A percentile compares a stretch with the other conserved stretches of the same genome.
Conservation (phyloP, 768 basidiomycete species). For the Hirschioporus abietinus region DNA sequence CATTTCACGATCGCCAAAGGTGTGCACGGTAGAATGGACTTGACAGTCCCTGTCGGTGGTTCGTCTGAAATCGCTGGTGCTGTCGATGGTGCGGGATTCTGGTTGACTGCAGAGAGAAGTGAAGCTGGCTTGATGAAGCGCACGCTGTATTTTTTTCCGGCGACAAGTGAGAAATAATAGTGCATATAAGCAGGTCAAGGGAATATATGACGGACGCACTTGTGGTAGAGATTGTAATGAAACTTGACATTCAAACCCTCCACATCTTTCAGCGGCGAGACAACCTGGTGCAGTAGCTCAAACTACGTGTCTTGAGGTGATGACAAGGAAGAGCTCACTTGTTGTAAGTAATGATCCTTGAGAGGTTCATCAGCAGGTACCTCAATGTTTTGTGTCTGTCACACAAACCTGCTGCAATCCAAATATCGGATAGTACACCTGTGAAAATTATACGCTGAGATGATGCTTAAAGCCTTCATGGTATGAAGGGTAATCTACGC, state of each 20-base stretch:
- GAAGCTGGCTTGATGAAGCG: conserved; percentile 84
- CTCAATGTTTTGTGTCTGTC: conserved; percentile 7
- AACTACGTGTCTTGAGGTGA: neutral
- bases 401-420: conserved; percentile 75
- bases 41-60: conserved; percentile 82
- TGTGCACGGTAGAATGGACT: conserved; percentile 96
- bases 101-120: conserved; percentile 44
- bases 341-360: conserved; percentile 96
- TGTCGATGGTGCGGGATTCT: conserved; percentile 17
- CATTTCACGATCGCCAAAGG: conserved; percentile 96
- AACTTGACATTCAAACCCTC: conserved; percentile 97
- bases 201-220: conserved; percentile 48
- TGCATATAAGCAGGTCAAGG: neutral
- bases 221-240: conserved; percentile 91
- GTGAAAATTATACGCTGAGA: neutral
- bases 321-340: conserved; percentile 38
- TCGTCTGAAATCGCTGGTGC: conserved; percentile 42
- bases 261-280: conserved; percentile 95
- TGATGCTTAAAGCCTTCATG: conserved; percentile 4
- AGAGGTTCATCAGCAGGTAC: conserved; percentile 7
- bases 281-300: conserved; percentile 46
- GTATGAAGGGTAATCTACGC: conserved; percentile 17
- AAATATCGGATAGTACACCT: conserved; percentile 97
- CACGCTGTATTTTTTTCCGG: conserved; percentile 49
- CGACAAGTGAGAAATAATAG: neutral